Evolutionary conservation across 2,329 filamentous ascomycete species (phyloP).

Genomic region (Alternaria novae-zelandiae): DNA sequence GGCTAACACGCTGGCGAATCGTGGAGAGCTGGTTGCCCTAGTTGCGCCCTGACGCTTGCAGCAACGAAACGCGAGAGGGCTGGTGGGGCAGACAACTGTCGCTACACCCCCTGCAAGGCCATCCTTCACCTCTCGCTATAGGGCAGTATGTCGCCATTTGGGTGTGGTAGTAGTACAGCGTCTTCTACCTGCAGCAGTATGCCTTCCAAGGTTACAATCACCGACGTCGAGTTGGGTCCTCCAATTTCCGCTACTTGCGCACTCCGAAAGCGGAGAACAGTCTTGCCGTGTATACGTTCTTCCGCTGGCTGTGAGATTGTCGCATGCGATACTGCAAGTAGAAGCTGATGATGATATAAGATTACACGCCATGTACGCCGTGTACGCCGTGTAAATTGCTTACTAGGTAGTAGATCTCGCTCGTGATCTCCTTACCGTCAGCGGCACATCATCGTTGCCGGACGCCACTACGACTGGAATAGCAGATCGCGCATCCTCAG

Average conservation of each 20-base stretch:
- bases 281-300: not conserved
- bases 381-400: not conserved
- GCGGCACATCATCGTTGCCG: not conserved
- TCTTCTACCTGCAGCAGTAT: not conserved
- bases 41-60: not conserved
- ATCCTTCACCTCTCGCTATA: not conserved
- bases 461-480: slow-evolving; percentile 3
- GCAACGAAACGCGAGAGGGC: slow-evolving; percentile 2
- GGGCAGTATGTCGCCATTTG: not conserved
- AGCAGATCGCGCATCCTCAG: not conserved
- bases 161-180: not conserved
- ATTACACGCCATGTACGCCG: not conserved
- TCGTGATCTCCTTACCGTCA: not conserved
- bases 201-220: not conserved
- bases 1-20: slow-evolving; percentile 4
- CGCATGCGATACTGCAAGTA: not conserved
- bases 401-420: not conserved
- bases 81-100: slow-evolving; percentile 10
- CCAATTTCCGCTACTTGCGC: not conserved
- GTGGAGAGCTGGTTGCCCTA: not conserved
- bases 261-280: not conserved
- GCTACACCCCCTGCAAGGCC: not conserved
- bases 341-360: not conserved
- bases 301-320: not conserved
- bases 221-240: not conserved